These are phyloP conservation scores for Phoenix dactylifera DNA, from an alignment of 176 grass and related monocot species.

Conservation along the genomic window DNA sequence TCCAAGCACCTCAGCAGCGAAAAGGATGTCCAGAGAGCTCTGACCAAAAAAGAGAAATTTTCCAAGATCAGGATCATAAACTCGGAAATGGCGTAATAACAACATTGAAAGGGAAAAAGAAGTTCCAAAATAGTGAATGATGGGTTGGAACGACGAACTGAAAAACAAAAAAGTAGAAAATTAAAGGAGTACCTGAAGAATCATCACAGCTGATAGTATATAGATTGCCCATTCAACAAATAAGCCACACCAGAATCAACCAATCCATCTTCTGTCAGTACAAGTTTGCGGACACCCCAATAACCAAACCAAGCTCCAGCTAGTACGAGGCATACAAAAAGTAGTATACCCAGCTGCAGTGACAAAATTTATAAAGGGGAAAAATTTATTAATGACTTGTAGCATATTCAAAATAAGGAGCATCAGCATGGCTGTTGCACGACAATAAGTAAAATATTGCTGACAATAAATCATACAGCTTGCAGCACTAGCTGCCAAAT, in stretches of 20 bases:
- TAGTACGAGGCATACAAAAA: slow-evolving; percentile 59
- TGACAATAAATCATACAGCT: too few species aligned
- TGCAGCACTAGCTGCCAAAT: too few species aligned
- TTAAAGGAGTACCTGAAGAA: slow-evolving; percentile 66
- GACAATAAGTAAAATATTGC: too few species aligned
- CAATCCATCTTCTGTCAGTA: slow-evolving; percentile 81
- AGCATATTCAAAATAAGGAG: too few species aligned
- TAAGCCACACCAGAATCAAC: slow-evolving; percentile 67
- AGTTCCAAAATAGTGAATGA: neutral
- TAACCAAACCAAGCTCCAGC: slow-evolving; percentile 97
- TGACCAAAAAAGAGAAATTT: slow-evolving; percentile 15
- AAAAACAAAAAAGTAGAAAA: slow-evolving; percentile 1
- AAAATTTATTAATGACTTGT: too few species aligned
- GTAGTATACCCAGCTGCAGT: slow-evolving; percentile 69
- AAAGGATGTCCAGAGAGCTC: slow-evolving; percentile 76
- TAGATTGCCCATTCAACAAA: slow-evolving; percentile 82
- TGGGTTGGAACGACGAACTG: too few species aligned
- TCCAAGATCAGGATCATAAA: too few species aligned
- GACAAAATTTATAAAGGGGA: too few species aligned
- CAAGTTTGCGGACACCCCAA: slow-evolving; percentile 92
- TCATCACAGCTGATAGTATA: slow-evolving; percentile 69
- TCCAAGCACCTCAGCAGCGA: slow-evolving; percentile 42
- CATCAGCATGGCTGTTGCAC: too few species aligned
- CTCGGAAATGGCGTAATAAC: neutral
- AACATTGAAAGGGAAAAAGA: slow-evolving; percentile 1